These are phyloP conservation scores for Exophiala alcalophila DNA, from an alignment of 2,329 filamentous ascomycete genomes.

Conservation along the genomic window DNA sequence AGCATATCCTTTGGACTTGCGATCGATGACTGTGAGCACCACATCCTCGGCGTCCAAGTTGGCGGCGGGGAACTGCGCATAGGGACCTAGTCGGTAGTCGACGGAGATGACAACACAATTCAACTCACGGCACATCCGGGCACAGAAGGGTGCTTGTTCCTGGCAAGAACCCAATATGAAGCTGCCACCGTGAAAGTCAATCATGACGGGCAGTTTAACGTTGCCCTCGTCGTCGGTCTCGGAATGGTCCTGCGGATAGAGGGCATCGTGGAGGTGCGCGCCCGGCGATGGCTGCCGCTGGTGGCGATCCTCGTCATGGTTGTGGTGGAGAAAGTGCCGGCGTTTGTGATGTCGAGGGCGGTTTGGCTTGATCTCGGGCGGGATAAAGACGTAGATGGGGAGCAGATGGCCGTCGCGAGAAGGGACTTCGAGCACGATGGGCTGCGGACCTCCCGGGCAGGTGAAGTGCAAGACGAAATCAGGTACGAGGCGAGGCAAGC, in stretches of 20 bases:
- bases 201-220: conserved; percentile 25
- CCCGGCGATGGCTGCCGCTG: conserved; percentile 7
- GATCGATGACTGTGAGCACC: conserved; percentile 42
- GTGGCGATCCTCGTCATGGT: no score
- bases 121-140: conserved; percentile 45
- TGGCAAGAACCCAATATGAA: conserved; percentile 30
- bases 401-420: conserved; percentile 28
- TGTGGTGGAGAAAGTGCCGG: conserved; percentile 3
- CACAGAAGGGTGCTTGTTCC: conserved; percentile 45
- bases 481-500: conserved; percentile 27
- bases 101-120: conserved; percentile 44
- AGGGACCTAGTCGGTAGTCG: conserved; percentile 49
- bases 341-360: no score
- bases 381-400: conserved; percentile 30
- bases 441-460: conserved; percentile 29
- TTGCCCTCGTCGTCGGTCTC: conserved; percentile 10
- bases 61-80: conserved; percentile 47
- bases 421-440: conserved; percentile 27
- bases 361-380: conserved; percentile 16
- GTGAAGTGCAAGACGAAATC: conserved; percentile 29
- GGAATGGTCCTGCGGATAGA: conserved; percentile 1
- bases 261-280: conserved; percentile 17
- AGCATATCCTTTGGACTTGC: conserved; percentile 16
- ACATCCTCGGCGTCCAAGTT: conserved; percentile 50
- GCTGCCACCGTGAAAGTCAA: conserved; percentile 31